Base-by-base conservation (phyloP, 176 grass and related monocot species). In the Triticum timopheevii region DNA sequence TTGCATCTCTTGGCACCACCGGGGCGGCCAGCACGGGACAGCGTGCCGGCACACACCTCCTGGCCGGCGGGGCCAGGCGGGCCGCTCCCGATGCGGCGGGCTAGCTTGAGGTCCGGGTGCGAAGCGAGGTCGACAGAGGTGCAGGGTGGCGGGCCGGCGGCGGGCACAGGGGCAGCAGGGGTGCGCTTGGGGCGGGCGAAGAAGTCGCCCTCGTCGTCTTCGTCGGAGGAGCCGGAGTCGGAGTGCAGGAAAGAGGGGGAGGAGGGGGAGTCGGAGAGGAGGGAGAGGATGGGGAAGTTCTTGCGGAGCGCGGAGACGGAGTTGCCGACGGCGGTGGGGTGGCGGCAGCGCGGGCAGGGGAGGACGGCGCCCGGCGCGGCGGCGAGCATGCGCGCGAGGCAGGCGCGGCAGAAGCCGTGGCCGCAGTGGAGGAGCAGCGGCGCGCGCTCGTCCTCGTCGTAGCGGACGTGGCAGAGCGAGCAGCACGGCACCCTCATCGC, bases 351-450 rank as follows among this genome's bases (percentile, higher is more conserved):
- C 52, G 97, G 97, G 83, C 97, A 99, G 25, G 87, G 61, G 52
- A 96, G 80, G 66, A 91, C 90, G 30, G 92, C 92, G 63, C 69
- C 88, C 28, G 92, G 50, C 13, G 92, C 76, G 39, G 90, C 75
- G 25, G 94, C 88, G 47, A 99, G 95, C 97, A 97, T 92, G 85
- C 86, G 87, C 19, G 94, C 85, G 35, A 99, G 97, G 92, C 97
- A 99, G 19, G 89, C 85, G 84, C 90, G 90, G 90, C 97, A 99
- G 94, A 99, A 99, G 75, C 97, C 94, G 65, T 99, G 97, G 68
- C 97, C 97, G 89, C 97, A 99, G 92, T 94, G 90, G 85, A 99
- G 94, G 5, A 99, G 94, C 42, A 99, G 92, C 61, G 97, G 94
- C 13, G 83, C 69, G 49, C 82, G 94, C 90, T 99, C 97, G 24